Evolutionary conservation across 75 land plant genomes (phyloP), one percentile per base, ranked within the genome.

Genomic region (Pinus taeda): DNA sequence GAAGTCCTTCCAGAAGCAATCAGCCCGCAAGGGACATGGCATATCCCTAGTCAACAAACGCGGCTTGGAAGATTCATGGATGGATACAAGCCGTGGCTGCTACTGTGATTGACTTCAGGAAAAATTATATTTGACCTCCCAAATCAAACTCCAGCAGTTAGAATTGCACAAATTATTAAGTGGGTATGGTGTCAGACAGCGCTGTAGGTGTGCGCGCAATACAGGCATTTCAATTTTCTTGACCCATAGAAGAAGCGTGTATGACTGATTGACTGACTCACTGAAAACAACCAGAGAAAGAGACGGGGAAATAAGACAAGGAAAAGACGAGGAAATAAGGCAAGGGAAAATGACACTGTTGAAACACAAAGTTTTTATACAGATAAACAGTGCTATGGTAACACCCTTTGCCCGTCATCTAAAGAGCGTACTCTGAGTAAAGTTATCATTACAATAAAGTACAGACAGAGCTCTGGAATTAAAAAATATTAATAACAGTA

Each of bases 151-250:
- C 20, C 69, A 36, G 3, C 36, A 65, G 18, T 65, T 33, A 33
- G 67, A 64, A 64, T 67, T 67, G 45, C 49, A 69, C 45, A 69
- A 42, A 42, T n/a, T 42, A 42, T 69, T 7, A 3, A 37, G 49
- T 69, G 49, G 53, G 72, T 69, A 69, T 69, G 72, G 53, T 69
- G 14, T 42, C 14, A 42, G 55, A 69, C 72, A 69, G 53, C n/a
- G 53, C 9, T 69, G 21, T 42, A 37, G 22, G 14, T 15, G 36
- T 36, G 69, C 69, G 42, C 69, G 5, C 69, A 65, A 36, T 33
- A 17, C 42, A 15, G 39, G 18, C 17, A 33, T 7, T 33, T 36
- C 20, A 65, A 15, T 5, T 20, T 30, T 65, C 42, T 65, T 24
- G 33, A 26, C 67, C 37, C 67, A 67, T 42, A 20, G 42, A 20